Conservation (phyloP, 2,329 filamentous ascomycete genomes). For the Colletotrichum viniferum region DNA sequence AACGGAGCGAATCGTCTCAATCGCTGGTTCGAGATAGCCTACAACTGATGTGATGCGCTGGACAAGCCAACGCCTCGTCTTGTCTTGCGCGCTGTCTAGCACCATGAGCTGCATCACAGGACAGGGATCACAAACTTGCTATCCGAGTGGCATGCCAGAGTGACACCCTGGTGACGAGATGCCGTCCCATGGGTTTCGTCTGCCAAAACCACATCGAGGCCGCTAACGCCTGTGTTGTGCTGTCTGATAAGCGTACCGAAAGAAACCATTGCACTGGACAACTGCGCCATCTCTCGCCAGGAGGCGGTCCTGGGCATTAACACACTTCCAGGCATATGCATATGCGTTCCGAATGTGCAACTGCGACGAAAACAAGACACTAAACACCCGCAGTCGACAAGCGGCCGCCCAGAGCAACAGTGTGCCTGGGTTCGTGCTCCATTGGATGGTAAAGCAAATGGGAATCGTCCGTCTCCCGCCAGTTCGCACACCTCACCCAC, state of each 20-base stretch:
- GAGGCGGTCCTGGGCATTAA: background rate
- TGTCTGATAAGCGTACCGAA: background rate
- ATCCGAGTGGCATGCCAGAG: background rate
- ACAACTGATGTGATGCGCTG: background rate
- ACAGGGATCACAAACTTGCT: slow-evolving; percentile 2
- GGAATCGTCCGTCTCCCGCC: background rate
- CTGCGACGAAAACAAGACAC: slow-evolving; percentile 8
- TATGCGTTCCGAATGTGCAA: background rate
- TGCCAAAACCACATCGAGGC: background rate
- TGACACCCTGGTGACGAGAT: background rate
- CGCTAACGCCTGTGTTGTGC: background rate
- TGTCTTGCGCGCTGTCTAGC: background rate
- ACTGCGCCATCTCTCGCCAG: background rate
- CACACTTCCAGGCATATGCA: slow-evolving; percentile 1
- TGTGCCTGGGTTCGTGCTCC: background rate
- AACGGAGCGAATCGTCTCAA: background rate
- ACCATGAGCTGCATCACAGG: background rate
- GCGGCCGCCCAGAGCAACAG: background rate
- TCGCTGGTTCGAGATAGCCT: background rate
- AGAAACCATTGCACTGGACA: background rate
- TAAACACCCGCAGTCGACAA: slow-evolving; percentile 1
- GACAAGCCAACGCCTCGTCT: background rate
- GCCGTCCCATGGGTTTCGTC: slow-evolving; percentile 6
- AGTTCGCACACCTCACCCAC: slow-evolving; percentile 6
- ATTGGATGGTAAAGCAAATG: slow-evolving; percentile 21